phyloP scores from a whole-genome alignment of 176 grass and related monocot species.

The Rhynchospora breviuscula region DNA sequence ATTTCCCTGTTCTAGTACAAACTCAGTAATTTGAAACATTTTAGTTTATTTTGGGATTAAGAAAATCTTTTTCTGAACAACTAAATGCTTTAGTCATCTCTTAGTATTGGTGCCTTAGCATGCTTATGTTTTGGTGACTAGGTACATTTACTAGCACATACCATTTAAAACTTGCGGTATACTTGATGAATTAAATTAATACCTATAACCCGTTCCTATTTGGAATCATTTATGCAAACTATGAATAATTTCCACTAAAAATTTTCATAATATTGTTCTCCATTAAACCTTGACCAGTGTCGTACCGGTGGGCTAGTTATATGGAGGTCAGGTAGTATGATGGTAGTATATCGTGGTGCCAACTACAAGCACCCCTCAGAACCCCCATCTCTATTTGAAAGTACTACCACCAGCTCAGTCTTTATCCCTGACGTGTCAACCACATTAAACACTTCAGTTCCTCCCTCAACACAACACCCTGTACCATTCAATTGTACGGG shows the following conservation, averaged over 20 bases:
- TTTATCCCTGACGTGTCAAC: conserved; percentile 54
- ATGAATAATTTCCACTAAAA: not conserved
- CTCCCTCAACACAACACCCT: conserved; percentile 1
- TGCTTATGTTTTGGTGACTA: not conserved
- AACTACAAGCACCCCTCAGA: conserved; percentile 63
- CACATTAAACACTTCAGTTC: conserved; percentile 10
- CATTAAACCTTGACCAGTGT: conserved; percentile 40
- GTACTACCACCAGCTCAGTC: conserved; percentile 27
- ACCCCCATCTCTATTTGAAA: conserved; percentile 40
- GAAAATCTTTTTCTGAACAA: not conserved
- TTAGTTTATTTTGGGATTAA: not conserved
- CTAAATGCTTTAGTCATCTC: not conserved
- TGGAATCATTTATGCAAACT: not conserved
- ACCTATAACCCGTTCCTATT: not conserved
- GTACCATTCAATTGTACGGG: not conserved
- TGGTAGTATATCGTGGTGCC: conserved; percentile 78
- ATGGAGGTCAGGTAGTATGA: conserved; percentile 93
- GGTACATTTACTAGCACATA: not conserved
- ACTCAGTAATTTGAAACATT: not conserved
- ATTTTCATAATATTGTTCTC: not conserved
- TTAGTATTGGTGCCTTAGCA: not conserved
- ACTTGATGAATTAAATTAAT: not conserved
- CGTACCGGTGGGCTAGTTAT: conserved; percentile 83
- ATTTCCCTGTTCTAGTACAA: not conserved
- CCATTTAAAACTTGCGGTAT: not conserved